A percentile compares a stretch with the other conserved stretches of the same genome.
phyloP scores from a whole-genome alignment of 2,329 filamentous ascomycete species.

The Colletotrichum horii region DNA sequence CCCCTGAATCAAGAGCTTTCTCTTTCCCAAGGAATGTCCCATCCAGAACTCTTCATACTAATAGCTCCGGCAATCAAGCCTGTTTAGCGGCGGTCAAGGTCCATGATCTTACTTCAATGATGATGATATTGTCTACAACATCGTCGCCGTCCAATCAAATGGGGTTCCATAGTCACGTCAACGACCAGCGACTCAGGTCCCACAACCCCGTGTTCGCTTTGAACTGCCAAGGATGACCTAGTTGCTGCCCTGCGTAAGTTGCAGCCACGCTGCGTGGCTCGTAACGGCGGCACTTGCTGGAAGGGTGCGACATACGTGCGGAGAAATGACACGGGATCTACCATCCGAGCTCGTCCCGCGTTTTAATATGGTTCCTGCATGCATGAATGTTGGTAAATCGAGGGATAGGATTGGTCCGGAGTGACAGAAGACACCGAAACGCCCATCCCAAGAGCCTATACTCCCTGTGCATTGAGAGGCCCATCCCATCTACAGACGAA shows the following conservation, averaged over 20 bases:
- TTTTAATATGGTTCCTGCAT: background rate
- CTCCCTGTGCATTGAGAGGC: background rate
- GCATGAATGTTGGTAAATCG: background rate
- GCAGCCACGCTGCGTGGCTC: background rate
- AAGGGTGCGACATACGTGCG: background rate
- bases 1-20: background rate
- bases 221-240: background rate
- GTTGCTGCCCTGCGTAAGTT: background rate
- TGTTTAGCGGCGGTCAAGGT: background rate
- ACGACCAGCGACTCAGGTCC: background rate
- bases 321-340: background rate
- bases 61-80: background rate
- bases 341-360: background rate
- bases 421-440: background rate
- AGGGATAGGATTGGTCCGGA: background rate
- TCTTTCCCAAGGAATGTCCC: rapidly evolving
- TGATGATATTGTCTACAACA: background rate
- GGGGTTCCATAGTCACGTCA: background rate
- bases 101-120: background rate
- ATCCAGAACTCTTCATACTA: background rate
- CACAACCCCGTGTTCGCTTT: background rate
- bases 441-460: background rate
- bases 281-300: background rate
- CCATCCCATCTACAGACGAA: background rate
- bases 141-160: background rate